Conservation (phyloP, 73 alveolate genomes). For the Symbiodinium natans region DNA sequence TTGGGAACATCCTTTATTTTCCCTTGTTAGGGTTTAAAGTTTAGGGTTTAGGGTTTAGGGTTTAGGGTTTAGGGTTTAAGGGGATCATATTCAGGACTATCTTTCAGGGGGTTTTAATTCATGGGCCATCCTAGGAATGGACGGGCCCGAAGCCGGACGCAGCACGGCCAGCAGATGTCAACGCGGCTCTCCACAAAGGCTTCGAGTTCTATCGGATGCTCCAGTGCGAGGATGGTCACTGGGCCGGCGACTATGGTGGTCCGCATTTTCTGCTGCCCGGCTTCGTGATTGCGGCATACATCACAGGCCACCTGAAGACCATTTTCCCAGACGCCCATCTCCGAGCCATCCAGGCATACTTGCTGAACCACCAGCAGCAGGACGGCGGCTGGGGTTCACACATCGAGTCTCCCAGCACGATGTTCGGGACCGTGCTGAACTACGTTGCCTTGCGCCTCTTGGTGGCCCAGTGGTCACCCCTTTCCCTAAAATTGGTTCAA, state of each 20-base stretch:
- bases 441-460: constrained; percentile 84
- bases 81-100: too few relatives aligned
- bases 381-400: constrained; percentile 93
- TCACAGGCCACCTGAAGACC: constrained; percentile 35
- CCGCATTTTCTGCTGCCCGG: constrained; percentile 91
- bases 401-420: constrained; percentile 66
- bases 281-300: constrained; percentile 66
- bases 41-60: too few relatives aligned
- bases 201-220: constrained; percentile 20
- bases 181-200: constrained; percentile 34
- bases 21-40: too few relatives aligned
- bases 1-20: too few relatives aligned
- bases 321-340: constrained; percentile 28
- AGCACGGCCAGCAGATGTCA: background rate
- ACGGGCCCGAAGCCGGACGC: constrained; percentile 21
- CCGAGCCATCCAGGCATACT: constrained; percentile 39
- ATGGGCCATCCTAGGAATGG: too few relatives aligned
- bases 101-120: too few relatives aligned
- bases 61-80: too few relatives aligned
- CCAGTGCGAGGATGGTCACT: constrained; percentile 88
- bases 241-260: constrained; percentile 94
- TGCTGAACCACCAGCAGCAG: constrained; percentile 74
- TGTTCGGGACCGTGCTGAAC: constrained; percentile 63
- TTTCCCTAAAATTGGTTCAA: too few relatives aligned
- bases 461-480: too few relatives aligned